Evolutionary conservation across 2,329 filamentous ascomycete genomes (phyloP), one percentile per base, ranked within the genome.

Genomic region (Sarocladiaceae sp.): DNA sequence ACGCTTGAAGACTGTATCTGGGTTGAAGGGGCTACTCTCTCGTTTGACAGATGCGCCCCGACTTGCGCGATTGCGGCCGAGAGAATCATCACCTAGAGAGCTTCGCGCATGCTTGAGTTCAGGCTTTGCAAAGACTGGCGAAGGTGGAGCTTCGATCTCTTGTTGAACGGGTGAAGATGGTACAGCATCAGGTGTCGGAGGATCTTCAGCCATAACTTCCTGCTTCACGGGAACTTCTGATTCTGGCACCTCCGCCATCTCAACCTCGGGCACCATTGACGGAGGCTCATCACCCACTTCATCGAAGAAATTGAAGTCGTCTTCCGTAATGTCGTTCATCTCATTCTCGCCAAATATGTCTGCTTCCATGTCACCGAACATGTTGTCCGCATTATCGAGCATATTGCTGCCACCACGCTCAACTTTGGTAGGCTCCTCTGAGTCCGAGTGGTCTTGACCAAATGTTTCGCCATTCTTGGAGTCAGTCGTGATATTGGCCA

Each of bases 281-380:
- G 18, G 12, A 10, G 44, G 17, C 17, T 12, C 26, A 3, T 48
- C 44, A 4, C 44, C 44, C 4, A 48, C 47, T 55, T 87, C 84
- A 60, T 93, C 88, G 59, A 93, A 93, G 66, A 92, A 93, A 63
- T 81, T 89, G 64, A 93, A 93, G 62, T 94, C 89, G 5, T 83
- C 88, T 59, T 94, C 89, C 1, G 86, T 91, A n/a, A 93, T 77
- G 57, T 84, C 81, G 56, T 82, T 79, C n/a, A 93, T 77, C 57
- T 84, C 81, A 56, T 82, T 79, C n/a, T 84, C 80, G n/a, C 78
- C 83, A 66, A 89, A 90, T 58, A 86, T 80, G 57, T 89, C 85
- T 17, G 25, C 36, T 12, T 83, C 83, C 58, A 88, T 75, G 52
- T 88, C 86, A 18, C 79, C 84, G 61, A 89, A 88, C 4, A 90